Evolutionary conservation across 441 rosid species (phyloP), one percentile per base, ranked within the genome.

Genomic region (Mallotus japonicus): DNA sequence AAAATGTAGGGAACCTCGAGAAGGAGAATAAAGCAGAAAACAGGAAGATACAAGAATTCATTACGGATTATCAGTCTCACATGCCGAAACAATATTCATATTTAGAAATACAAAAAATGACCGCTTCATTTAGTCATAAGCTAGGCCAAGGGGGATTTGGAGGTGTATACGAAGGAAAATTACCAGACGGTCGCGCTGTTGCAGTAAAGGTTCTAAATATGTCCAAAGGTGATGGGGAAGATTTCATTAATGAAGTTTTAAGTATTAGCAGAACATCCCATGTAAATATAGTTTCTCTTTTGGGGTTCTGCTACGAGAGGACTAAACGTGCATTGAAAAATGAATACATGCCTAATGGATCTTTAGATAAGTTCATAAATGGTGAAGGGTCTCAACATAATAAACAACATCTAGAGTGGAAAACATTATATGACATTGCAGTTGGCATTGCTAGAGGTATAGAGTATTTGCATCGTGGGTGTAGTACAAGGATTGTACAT

Each of bases 401-500:
- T 3, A 37, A 16, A 6, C 8, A 28, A 0, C 57, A 12, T 11
- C 51, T 77, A 62, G 76, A 63, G 37, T 60, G 65, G 75, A 65
- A 64, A 4, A 65, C 7, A 3, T 62, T 64, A 17, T 42, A 56
- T 32, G 20, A 24, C n/a, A 66, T 75, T 15, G 62, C 79, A 14
- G 3, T 70, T 3, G 75, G 84, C 8, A 24, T 71, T 19, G 80
- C 76, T 37, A 56, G 74, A 51, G 82, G 84, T 17, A 72, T 78
- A 6, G 80, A 76, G 55, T 78, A 73, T 75, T 71, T 87, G 12
- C 93, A 86, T 51, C 51, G 61, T 2, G 86, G 90, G 16, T 88
- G 95, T 69, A 84, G 67, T 77, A 82, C 84, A 3, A 83, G 85
- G 61, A 88, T 90, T 51, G 73, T 89, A 32, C 87, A 87, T 67